Evolutionary conservation across 2,329 filamentous ascomycete species (phyloP).

Genomic region (Aspergillus versicolor): DNA sequence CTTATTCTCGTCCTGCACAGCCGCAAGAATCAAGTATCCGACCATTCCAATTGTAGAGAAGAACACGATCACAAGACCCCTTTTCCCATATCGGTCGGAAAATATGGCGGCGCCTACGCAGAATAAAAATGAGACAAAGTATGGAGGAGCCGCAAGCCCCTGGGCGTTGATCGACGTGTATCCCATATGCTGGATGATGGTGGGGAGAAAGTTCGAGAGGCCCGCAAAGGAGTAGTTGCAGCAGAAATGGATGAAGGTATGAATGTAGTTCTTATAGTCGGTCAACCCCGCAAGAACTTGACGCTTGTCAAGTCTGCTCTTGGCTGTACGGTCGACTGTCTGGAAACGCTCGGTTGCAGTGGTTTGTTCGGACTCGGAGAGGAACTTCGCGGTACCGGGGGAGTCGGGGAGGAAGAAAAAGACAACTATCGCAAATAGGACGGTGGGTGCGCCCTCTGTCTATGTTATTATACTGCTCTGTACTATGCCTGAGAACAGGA

Average conservation of each 20-base stretch:
- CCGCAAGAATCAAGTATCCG: constrained; percentile 36
- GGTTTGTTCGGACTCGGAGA: constrained; percentile 46
- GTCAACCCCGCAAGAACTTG: constrained; percentile 35
- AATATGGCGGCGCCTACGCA: constrained; percentile 27
- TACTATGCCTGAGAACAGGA: not conserved
- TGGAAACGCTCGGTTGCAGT: constrained; percentile 52
- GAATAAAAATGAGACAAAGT: constrained; percentile 41
- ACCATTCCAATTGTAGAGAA: constrained; percentile 26
- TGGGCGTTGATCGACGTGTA: constrained; percentile 42
- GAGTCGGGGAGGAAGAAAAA: constrained; percentile 48
- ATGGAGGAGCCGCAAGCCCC: constrained; percentile 44
- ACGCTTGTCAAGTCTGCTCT: constrained; percentile 27
- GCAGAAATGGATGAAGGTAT: constrained; percentile 41
- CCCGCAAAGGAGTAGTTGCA: constrained; percentile 39
- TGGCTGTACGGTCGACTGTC: constrained; percentile 20
- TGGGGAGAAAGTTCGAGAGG: constrained; percentile 44
- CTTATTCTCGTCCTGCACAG: constrained; percentile 23
- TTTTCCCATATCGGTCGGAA: constrained; percentile 37
- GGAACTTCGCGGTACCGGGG: constrained; percentile 43
- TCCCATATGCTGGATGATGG: constrained; percentile 43
- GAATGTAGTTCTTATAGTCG: constrained; percentile 40
- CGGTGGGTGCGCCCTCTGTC: constrained; percentile 43
- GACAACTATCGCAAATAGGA: constrained; percentile 41
- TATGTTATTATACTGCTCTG: constrained; percentile 16
- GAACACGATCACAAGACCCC: constrained; percentile 35